These are phyloP conservation scores for Sisymbrium irio DNA, from an alignment of 345 rosid genomes.

Conservation along the genomic window DNA sequence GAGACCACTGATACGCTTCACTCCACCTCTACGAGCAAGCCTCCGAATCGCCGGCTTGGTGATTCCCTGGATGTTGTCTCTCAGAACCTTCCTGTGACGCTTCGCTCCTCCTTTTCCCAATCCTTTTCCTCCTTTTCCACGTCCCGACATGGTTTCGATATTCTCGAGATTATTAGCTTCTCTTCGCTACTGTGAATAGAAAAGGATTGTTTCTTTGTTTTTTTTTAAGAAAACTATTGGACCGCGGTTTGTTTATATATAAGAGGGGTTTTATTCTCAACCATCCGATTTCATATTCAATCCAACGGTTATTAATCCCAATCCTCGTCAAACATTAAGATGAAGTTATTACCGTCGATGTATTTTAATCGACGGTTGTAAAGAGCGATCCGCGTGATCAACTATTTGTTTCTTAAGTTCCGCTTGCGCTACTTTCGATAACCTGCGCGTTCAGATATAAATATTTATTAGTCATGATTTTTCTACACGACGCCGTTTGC, in stretches of 20 bases:
- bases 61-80: conserved; percentile 37
- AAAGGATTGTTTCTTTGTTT: not conserved
- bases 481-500: not conserved
- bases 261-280: conserved; percentile 15
- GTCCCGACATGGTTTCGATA: conserved; percentile 10
- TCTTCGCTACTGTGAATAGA: not conserved
- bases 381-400: conserved; percentile 4
- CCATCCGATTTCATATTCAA: not conserved
- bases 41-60: conserved; percentile 33
- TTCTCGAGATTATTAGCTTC: not conserved
- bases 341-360: not conserved
- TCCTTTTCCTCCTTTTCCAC: conserved; percentile 38
- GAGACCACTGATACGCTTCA: conserved; percentile 35
- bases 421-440: conserved; percentile 5
- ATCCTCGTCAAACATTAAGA: conserved; percentile 12
- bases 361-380: not conserved
- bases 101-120: conserved; percentile 32
- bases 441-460: not conserved
- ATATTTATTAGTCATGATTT: not conserved
- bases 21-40: conserved; percentile 36
- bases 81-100: conserved; percentile 36
- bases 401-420: not conserved
- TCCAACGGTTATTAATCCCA: too few relatives aligned
- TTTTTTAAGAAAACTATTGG: not conserved
- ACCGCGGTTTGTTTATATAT: conserved; percentile 2